These are phyloP conservation scores for Primulina huaijiensis DNA, from an alignment of 257 asterid genomes.

Conservation along the genomic window DNA sequence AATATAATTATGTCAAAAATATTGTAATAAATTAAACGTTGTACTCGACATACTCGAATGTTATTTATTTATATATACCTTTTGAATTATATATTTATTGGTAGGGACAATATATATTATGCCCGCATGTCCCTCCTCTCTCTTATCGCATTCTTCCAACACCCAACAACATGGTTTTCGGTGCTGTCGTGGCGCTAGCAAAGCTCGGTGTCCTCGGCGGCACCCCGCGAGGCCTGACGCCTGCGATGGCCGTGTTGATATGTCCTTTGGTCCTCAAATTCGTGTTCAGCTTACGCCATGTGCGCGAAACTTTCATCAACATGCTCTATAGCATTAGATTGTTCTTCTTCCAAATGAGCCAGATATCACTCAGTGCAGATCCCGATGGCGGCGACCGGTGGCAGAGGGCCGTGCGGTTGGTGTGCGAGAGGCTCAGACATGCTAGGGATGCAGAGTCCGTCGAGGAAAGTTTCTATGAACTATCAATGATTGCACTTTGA, in stretches of 20 bases:
- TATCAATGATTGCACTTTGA: constrained; percentile 54
- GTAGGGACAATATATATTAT: too few relatives aligned
- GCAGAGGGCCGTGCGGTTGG: constrained; percentile 57
- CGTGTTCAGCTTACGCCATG: constrained; percentile 41
- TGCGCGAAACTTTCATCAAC: constrained; percentile 33
- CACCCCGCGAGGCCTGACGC: constrained; percentile 27
- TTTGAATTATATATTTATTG: too few relatives aligned
- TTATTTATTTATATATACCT: too few relatives aligned
- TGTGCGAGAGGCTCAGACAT: constrained; percentile 37
- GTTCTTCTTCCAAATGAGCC: constrained; percentile 56
- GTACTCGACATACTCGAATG: background rate
- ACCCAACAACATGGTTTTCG: constrained; percentile 31
- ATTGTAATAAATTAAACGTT: too few relatives aligned
- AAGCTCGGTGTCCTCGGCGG: constrained; percentile 36
- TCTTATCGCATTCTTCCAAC: too few relatives aligned
- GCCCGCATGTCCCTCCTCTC: too few relatives aligned
- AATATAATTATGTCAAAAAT: background rate
- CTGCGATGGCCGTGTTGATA: constrained; percentile 35
- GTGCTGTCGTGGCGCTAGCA: constrained; percentile 37
- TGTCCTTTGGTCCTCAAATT: constrained; percentile 55
- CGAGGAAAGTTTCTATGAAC: constrained; percentile 50
- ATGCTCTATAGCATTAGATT: constrained; percentile 31
- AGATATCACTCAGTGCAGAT: constrained; percentile 30
- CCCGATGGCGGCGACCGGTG: constrained; percentile 33
- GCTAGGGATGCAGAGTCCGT: constrained; percentile 37